phyloP scores from a whole-genome alignment of 805 yeast genomes.

The Saturnispora sanitii region DNA sequence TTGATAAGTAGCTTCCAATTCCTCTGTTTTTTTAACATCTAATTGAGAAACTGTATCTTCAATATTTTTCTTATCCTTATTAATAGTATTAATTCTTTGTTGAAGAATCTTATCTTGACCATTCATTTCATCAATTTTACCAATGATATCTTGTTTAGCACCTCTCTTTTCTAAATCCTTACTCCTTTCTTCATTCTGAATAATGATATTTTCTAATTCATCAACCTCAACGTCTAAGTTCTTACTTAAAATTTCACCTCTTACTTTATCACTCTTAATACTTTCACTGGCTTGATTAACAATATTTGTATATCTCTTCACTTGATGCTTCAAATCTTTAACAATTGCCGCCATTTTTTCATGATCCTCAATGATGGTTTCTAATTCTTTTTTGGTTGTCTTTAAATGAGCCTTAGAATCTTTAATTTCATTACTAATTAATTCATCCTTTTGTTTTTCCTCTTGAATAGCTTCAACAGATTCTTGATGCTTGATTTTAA shows the following conservation, averaged over 20 bases:
- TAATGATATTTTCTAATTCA: slow-evolving; percentile 49
- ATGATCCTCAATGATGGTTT: slow-evolving; percentile 38
- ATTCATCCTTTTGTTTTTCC: slow-evolving; percentile 51
- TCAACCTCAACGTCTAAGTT: slow-evolving; percentile 54
- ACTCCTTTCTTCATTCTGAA: slow-evolving; percentile 47
- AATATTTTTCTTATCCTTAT: slow-evolving; percentile 80
- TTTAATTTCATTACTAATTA: slow-evolving; percentile 66
- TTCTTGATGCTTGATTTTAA: slow-evolving; percentile 21
- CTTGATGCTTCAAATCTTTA: slow-evolving; percentile 24
- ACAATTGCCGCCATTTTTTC: slow-evolving; percentile 26
- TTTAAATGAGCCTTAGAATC: slow-evolving; percentile 41
- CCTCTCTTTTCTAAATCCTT: slow-evolving; percentile 61
- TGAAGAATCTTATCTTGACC: slow-evolving; percentile 72
- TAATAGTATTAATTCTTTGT: slow-evolving; percentile 77
- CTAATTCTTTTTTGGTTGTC: slow-evolving; percentile 39
- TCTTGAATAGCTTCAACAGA: slow-evolving; percentile 33
- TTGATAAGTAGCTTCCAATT: slow-evolving; percentile 74
- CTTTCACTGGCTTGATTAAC: slow-evolving; percentile 23
- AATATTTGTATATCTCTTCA: slow-evolving; percentile 24
- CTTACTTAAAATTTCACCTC: slow-evolving; percentile 47
- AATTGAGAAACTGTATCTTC: slow-evolving; percentile 77
- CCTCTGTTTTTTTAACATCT: slow-evolving; percentile 76
- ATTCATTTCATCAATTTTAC: slow-evolving; percentile 84
- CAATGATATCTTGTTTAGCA: slow-evolving; percentile 80
- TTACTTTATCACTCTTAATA: slow-evolving; percentile 57